These are phyloP conservation scores for Graphiopsis chlorocephala DNA, from an alignment of 2,329 filamentous ascomycete species.

Conservation along the genomic window DNA sequence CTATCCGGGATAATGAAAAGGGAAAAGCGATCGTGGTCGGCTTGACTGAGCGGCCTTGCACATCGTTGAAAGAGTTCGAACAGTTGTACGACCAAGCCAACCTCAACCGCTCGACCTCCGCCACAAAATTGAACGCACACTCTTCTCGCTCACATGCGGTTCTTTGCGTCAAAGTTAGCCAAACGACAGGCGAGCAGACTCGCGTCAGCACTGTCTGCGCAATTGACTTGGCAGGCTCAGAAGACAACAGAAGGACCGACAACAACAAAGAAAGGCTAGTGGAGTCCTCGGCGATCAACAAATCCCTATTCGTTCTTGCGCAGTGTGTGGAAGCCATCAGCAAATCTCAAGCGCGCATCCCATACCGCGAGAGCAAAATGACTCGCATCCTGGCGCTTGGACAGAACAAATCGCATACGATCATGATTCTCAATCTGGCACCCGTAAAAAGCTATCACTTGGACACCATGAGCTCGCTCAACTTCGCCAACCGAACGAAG, in stretches of 20 bases:
- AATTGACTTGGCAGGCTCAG: constrained; percentile 93
- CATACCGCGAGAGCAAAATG: constrained; percentile 96
- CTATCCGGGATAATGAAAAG: constrained; percentile 91
- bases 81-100: constrained; percentile 97
- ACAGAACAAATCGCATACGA: constrained; percentile 88
- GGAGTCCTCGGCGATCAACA: constrained; percentile 99
- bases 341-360: constrained; percentile 86
- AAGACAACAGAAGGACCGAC: constrained; percentile 93
- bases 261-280: constrained; percentile 88
- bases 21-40: constrained; percentile 88
- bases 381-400: constrained; percentile 89
- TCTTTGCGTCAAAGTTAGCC: constrained; percentile 92
- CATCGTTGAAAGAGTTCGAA: constrained; percentile 89
- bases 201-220: constrained; percentile 98
- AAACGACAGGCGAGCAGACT: constrained; percentile 86
- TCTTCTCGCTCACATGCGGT: constrained; percentile 97
- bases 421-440: constrained; percentile 99
- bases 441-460: constrained; percentile 88
- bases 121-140: constrained; percentile 96
- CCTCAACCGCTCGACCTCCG: constrained; percentile 90
- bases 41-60: constrained; percentile 82
- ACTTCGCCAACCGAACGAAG: constrained; percentile 96
- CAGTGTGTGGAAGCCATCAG: constrained; percentile 98
- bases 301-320: constrained; percentile 90
- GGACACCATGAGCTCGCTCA: constrained; percentile 94